phyloP scores from a whole-genome alignment of 495 filamentous ascomycete genomes.

The Penicillium cataractarum region DNA sequence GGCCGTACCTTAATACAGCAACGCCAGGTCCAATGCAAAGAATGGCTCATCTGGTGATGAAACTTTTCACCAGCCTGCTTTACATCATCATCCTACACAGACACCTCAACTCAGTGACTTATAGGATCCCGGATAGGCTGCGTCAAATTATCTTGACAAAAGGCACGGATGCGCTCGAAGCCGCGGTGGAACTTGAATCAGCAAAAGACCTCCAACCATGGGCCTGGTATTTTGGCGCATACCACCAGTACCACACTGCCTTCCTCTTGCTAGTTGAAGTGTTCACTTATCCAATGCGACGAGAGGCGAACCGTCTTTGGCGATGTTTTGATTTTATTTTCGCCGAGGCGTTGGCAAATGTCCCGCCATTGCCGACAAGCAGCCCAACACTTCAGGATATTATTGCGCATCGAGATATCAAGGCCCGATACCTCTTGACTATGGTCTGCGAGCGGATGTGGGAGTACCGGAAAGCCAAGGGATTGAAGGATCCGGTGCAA shows the following conservation, averaged over 20 bases:
- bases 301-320: neutral
- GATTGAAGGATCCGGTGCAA: neutral
- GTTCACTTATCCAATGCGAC: neutral
- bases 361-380: neutral
- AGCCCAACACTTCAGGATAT: neutral
- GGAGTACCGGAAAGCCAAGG: neutral
- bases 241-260: neutral
- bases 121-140: slow-evolving; percentile 32
- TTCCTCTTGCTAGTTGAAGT: neutral
- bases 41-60: neutral
- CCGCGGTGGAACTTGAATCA: slow-evolving; percentile 36
- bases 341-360: neutral
- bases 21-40: neutral
- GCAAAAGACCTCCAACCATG: slow-evolving; percentile 8
- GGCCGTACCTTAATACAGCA: neutral
- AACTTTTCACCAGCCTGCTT: slow-evolving; percentile 12
- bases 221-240: slow-evolving; percentile 1
- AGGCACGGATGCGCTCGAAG: slow-evolving; percentile 36
- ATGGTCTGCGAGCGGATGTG: neutral
- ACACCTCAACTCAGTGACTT: slow-evolving; percentile 12
- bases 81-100: slow-evolving; percentile 12
- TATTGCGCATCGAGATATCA: neutral
- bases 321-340: neutral
- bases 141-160: slow-evolving; percentile 33
- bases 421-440: neutral